These are phyloP conservation scores for Entamoeba dispar DNA, from an alignment of 208 protist species.

Conservation along the genomic window DNA sequence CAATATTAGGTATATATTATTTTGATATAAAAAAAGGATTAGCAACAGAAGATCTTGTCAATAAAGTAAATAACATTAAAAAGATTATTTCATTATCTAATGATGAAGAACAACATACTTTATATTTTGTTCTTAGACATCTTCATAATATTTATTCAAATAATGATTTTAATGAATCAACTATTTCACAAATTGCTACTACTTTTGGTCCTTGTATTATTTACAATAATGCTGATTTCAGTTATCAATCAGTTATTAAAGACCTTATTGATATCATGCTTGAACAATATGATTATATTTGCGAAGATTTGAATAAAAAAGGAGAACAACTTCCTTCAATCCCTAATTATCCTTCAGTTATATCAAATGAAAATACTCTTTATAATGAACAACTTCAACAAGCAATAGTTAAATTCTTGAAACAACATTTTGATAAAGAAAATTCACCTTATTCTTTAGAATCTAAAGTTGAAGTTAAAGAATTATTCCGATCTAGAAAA, in stretches of 20 bases:
- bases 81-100: not conserved
- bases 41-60: not conserved
- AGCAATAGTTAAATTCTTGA: too few relatives aligned
- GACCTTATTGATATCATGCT: not conserved
- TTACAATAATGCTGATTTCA: not conserved
- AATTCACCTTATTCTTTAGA: too few relatives aligned
- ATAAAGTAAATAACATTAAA: not conserved
- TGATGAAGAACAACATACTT: not conserved
- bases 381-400: too few relatives aligned
- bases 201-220: not conserved
- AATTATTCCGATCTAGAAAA: too few relatives aligned
- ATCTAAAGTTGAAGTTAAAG: too few relatives aligned
- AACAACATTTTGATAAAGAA: too few relatives aligned
- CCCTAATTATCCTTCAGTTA: not conserved
- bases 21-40: not conserved
- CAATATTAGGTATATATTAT: not conserved
- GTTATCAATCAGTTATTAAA: not conserved
- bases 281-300: not conserved
- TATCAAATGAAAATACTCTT: too few relatives aligned
- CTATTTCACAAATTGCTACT: not conserved
- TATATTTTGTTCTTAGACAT: not conserved
- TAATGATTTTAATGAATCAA: not conserved
- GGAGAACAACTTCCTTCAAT: not conserved
- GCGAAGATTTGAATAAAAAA: not conserved
- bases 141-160: not conserved